Conservation (phyloP, 1,284 basidiomycete species). For the Rhodofomes roseus region DNA sequence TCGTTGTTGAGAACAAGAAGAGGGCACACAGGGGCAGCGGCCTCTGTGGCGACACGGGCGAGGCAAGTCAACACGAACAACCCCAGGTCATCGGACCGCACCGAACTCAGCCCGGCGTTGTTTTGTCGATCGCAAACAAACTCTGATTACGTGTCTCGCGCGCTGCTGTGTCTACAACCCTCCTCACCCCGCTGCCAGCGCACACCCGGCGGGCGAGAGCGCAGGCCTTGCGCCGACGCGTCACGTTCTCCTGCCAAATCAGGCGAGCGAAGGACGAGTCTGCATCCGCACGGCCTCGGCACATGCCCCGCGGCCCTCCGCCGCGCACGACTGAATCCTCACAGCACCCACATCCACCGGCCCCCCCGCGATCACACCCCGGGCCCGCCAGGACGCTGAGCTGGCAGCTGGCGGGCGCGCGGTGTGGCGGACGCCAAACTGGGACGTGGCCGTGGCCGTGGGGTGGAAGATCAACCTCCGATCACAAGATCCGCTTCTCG, state of each 20-base stretch:
- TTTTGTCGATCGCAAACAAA: constrained; percentile 23
- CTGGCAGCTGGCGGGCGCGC: background rate
- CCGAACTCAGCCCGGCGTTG: constrained; percentile 14
- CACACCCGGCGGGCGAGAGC: background rate
- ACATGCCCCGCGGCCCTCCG: background rate
- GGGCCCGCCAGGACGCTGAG: background rate
- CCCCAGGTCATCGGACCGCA: constrained; percentile 19
- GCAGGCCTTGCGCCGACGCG: background rate
- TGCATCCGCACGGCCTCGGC: background rate
- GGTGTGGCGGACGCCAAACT: background rate
- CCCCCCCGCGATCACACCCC: background rate
- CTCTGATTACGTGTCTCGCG: background rate
- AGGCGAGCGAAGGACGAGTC: background rate
- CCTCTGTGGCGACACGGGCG: constrained; percentile 16
- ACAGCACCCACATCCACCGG: background rate
- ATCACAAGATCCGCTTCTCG: constrained; percentile 24
- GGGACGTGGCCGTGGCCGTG: background rate
- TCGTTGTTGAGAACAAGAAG: constrained; percentile 4
- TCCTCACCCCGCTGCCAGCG: background rate
- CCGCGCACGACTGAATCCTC: too few relatives aligned
- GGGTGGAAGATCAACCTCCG: constrained; percentile 19
- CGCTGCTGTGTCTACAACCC: background rate
- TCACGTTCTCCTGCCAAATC: constrained; percentile 1
- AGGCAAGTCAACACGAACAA: constrained; percentile 16
- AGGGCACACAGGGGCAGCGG: constrained; percentile 25